These are phyloP conservation scores for Saccharum spontaneum DNA, from an alignment of 176 grass and related monocot genomes.

Conservation along the genomic window DNA sequence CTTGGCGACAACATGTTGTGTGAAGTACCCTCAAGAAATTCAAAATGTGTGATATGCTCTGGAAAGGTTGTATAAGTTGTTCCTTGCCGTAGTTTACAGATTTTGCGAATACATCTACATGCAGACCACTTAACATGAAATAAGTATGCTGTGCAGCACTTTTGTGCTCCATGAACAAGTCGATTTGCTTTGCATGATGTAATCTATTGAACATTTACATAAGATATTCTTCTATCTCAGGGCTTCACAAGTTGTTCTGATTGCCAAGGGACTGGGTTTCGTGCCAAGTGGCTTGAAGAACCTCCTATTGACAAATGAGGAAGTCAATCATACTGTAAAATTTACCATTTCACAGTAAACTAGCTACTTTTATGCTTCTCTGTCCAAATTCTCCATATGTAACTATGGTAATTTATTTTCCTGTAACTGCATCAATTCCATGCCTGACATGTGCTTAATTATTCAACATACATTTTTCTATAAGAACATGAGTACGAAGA, in stretches of 20 bases:
- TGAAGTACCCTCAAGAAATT: slow-evolving; percentile 87
- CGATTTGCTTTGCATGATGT: slow-evolving; percentile 25
- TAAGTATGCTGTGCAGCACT: slow-evolving; percentile 1
- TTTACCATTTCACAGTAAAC: slow-evolving; percentile 24
- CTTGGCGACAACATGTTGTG: slow-evolving; percentile 91
- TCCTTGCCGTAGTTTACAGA: background rate
- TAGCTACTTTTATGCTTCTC: slow-evolving; percentile 28
- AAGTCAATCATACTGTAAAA: slow-evolving; percentile 29
- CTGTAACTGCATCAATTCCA: slow-evolving; percentile 6
- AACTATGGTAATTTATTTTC: slow-evolving; percentile 2
- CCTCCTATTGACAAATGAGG: slow-evolving; percentile 48
- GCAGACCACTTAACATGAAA: slow-evolving; percentile 13
- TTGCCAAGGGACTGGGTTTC: slow-evolving; percentile 95
- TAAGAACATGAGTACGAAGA: background rate
- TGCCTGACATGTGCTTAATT: slow-evolving; percentile 5
- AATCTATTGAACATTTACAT: slow-evolving; percentile 17
- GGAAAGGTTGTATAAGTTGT: slow-evolving; percentile 65
- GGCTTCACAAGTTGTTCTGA: slow-evolving; percentile 65
- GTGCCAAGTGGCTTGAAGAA: slow-evolving; percentile 91
- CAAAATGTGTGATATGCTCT: slow-evolving; percentile 77
- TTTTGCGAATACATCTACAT: slow-evolving; percentile 12
- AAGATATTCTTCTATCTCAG: slow-evolving; percentile 47
- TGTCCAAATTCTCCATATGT: slow-evolving; percentile 26
- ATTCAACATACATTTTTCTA: slow-evolving; percentile 3
- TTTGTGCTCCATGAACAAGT: slow-evolving; percentile 1